Conservation (phyloP, 345 rosid genomes). For the Hibiscus mutabilis region DNA sequence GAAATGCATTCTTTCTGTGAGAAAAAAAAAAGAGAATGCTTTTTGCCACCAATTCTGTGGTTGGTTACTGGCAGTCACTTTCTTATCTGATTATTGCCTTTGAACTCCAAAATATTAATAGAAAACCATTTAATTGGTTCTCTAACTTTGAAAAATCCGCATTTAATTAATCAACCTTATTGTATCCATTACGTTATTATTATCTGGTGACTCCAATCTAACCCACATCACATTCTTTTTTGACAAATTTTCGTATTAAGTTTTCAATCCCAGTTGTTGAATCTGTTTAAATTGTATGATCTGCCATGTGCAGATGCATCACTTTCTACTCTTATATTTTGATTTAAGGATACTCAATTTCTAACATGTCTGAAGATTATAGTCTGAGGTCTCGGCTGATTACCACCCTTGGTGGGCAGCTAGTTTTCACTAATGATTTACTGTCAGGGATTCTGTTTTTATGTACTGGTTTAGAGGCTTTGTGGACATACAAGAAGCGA, state of each 20-base stretch:
- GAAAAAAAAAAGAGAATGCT: not conserved
- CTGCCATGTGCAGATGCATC: not conserved
- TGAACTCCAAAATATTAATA: not conserved
- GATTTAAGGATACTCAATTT: not conserved
- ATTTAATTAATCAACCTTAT: not conserved
- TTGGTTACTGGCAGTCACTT: not conserved
- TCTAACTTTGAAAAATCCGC: not conserved
- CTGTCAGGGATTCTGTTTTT: constrained; percentile 66
- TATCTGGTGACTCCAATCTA: not conserved
- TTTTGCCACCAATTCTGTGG: not conserved
- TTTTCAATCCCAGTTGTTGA: not conserved
- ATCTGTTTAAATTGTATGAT: not conserved
- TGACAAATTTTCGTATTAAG: not conserved
- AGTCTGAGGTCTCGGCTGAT: constrained; percentile 18
- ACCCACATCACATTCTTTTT: not conserved
- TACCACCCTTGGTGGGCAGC: constrained; percentile 32
- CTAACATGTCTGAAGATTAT: not conserved
- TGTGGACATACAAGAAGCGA: constrained; percentile 47
- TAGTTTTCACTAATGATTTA: constrained; percentile 65
- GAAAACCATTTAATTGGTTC: not conserved
- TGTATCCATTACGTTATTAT: too few relatives aligned
- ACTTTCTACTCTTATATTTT: not conserved
- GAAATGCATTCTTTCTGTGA: not conserved
- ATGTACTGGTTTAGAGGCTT: constrained; percentile 76
- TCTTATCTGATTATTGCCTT: not conserved